Conservation (phyloP, 805 yeast genomes). For the Blastobotrys terrestris region DNA sequence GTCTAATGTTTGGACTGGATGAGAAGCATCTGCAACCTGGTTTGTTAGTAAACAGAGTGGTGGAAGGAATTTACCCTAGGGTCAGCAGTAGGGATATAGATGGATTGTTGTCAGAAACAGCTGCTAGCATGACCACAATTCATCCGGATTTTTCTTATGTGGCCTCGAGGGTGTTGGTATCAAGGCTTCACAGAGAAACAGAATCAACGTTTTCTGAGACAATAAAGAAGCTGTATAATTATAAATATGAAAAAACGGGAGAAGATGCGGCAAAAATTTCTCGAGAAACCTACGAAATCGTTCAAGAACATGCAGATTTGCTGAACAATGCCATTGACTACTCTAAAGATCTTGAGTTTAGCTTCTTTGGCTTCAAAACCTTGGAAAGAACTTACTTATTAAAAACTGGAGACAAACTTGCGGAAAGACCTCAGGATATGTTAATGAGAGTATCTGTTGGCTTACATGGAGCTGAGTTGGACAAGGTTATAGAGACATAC, state of each 20-base stretch:
- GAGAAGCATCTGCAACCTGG: background rate
- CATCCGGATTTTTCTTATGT: constrained; percentile 89
- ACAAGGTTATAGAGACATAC: constrained; percentile 67
- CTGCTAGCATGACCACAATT: constrained; percentile 89
- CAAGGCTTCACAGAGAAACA: constrained; percentile 84
- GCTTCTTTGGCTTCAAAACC: constrained; percentile 86
- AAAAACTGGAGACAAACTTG: constrained; percentile 47
- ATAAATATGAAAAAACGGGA: constrained; percentile 65
- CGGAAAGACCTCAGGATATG: constrained; percentile 84
- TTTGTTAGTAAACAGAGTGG: constrained; percentile 7
- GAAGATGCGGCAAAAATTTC: constrained; percentile 58
- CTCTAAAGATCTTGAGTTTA: constrained; percentile 61
- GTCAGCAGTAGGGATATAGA: constrained; percentile 79
- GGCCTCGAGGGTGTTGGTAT: constrained; percentile 83
- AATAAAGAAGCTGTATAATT: constrained; percentile 55
- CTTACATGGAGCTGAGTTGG: constrained; percentile 63
- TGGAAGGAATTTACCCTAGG: constrained; percentile 79
- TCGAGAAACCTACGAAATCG: constrained; percentile 49
- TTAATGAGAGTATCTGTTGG: constrained; percentile 86
- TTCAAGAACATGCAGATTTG: constrained; percentile 49
- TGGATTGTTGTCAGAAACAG: constrained; percentile 75
- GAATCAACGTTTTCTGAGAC: constrained; percentile 72
- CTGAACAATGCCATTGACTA: constrained; percentile 62
- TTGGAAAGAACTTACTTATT: constrained; percentile 72
- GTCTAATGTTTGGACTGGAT: background rate